Conservation (phyloP, 2,329 filamentous ascomycete species). For the Fusarium siculi region DNA sequence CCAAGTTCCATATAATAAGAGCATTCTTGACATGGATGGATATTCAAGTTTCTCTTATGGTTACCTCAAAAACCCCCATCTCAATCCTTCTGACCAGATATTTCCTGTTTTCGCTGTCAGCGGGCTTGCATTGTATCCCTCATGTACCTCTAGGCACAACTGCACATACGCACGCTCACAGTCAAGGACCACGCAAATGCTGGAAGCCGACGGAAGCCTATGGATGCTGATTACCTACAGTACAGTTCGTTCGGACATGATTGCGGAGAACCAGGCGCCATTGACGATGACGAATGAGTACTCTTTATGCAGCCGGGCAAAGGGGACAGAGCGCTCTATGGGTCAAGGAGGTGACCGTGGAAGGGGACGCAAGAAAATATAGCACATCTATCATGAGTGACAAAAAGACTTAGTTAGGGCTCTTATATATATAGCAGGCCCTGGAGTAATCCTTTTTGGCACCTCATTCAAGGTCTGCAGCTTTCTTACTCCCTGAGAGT, state of each 20-base stretch:
- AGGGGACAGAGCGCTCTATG: neutral
- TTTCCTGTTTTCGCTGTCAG: neutral
- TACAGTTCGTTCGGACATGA: constrained; percentile 1
- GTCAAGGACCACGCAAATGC: constrained; percentile 2
- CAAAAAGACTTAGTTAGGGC: neutral
- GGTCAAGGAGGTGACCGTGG: neutral
- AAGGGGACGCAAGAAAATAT: neutral
- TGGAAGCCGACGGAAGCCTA: constrained; percentile 27
- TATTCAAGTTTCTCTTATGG: neutral
- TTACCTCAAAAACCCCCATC: neutral
- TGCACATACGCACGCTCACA: constrained; percentile 11
- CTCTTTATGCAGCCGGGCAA: constrained; percentile 11
- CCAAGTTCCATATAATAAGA: constrained; percentile 5
- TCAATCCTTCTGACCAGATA: neutral
- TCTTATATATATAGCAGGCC: neutral
- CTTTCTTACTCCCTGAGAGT: neutral
- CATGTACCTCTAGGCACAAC: constrained; percentile 1
- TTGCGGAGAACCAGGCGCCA: constrained; percentile 18
- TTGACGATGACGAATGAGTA: constrained; percentile 27
- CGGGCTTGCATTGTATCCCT: constrained; percentile 9
- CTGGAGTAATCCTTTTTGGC: neutral
- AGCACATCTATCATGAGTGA: neutral
- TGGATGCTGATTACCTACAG: constrained; percentile 12
- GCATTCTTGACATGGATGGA: neutral
- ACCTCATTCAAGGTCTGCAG: neutral